Conservation (phyloP, 352 stramenopile species). For the Phytophthora pinifolia region DNA sequence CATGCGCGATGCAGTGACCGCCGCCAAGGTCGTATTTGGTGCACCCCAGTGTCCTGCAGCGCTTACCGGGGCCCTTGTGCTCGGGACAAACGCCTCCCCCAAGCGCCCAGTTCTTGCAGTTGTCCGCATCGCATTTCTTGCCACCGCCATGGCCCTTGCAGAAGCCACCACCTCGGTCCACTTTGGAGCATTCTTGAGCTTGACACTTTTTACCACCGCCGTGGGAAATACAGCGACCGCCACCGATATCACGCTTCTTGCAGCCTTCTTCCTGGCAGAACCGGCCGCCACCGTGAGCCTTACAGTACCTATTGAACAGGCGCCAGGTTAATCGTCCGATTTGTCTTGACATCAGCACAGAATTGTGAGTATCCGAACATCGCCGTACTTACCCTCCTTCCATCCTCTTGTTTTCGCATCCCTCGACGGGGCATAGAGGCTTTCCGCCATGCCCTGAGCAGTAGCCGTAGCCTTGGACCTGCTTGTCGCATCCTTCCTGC, state of each 20-base stretch:
- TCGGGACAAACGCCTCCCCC: constrained; percentile 72
- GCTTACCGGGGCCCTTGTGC: constrained; percentile 79
- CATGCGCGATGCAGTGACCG: constrained; percentile 85
- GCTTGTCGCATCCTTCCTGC: constrained; percentile 72
- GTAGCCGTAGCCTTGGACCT: constrained; percentile 83
- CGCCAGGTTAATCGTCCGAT: neutral
- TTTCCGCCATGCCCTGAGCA: constrained; percentile 85
- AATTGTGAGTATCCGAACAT: neutral
- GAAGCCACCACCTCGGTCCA: constrained; percentile 77
- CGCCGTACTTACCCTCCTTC: constrained; percentile 57
- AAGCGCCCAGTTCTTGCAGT: constrained; percentile 82
- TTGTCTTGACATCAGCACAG: neutral
- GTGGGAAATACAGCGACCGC: constrained; percentile 84
- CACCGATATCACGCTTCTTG: constrained; percentile 85
- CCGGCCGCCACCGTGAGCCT: constrained; percentile 77
- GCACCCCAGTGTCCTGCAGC: constrained; percentile 78
- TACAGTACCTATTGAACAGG: constrained; percentile 61
- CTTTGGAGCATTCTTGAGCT: constrained; percentile 66
- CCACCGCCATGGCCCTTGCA: constrained; percentile 86
- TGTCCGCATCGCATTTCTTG: constrained; percentile 79
- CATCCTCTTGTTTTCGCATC: constrained; percentile 85
- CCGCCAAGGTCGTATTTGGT: constrained; percentile 82
- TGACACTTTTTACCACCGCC: constrained; percentile 87
- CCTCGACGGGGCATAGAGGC: constrained; percentile 68
- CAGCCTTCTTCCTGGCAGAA: constrained; percentile 76